Base-by-base conservation (phyloP, 148 eudicot species). In the Oxyria digyna region DNA sequence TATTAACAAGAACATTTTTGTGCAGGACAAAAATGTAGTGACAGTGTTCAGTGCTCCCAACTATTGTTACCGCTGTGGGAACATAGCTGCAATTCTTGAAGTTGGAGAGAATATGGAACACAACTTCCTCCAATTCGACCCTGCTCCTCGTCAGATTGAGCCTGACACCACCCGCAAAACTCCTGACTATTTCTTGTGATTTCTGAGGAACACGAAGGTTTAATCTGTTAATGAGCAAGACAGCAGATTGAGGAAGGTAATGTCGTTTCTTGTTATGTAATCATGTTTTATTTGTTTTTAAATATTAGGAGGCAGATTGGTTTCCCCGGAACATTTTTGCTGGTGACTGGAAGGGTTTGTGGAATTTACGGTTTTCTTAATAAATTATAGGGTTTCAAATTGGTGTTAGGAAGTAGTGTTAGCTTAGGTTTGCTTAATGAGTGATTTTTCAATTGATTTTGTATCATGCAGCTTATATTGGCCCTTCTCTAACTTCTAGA, bases 21-120 rank as follows among this genome's bases (percentile, higher is more conserved):
- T 10, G 24, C 72, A 76, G 79, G 79, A 76, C 3, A 72, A 76
- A 67, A 76, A 76, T 46, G 79, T 76, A 33, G 79, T 76, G 45
- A 76, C 79, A 4, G 75, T 76, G 62, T 76, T 76, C 62, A 76
- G 79, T 43, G 79, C 79, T 29, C 79, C 79, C 52, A 76, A 76
- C 37, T 76, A 76, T 33, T 76, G 79, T 59, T 76, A 76, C 69
- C 75, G 79, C 4, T 76, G 79, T 67, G 79, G 79, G 12, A 76
- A 76, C 24, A 76, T 76, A 75, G 79, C 79, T 54, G 72, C 79
- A 1, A 76, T 76, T 26, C 79, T 76, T 13, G 75, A 76, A 68
- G 62, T 76, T 5, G 75, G 75, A 2, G 79, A 76, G 24, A 72
- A 68, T 37, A 72, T 72, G 75, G 79, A 72, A 5, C 79, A 76